Evolutionary conservation across 495 filamentous ascomycete genomes (phyloP).

Genomic region (Thozetella sp.): DNA sequence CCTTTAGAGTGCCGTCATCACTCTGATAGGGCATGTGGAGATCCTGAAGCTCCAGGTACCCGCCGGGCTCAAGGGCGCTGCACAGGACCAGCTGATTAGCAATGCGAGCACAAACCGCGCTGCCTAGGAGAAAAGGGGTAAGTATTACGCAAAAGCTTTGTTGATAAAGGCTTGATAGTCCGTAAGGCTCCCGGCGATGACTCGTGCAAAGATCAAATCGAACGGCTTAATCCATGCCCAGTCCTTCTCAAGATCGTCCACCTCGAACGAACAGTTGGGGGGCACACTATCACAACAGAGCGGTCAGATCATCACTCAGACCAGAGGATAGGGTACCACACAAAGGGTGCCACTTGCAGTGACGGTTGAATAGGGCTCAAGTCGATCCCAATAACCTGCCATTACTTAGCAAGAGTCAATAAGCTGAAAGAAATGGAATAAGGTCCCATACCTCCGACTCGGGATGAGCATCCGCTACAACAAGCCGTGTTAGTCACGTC

Average conservation of each 20-base stretch:
- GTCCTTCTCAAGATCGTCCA: conserved; percentile 43
- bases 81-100: no score
- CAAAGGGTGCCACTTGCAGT: no score
- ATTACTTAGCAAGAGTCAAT: no score
- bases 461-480: conserved; percentile 40
- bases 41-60: conserved; percentile 46
- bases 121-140: no score
- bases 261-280: conserved; percentile 41
- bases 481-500: no score
- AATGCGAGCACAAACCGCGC: no score
- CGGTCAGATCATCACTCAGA: no score
- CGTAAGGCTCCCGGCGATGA: conserved; percentile 41
- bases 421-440: no score
- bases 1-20: conserved; percentile 40
- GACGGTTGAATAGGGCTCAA: conserved; percentile 45
- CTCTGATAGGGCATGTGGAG: conserved; percentile 32
- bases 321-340: no score
- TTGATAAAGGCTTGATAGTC: conserved; percentile 42
- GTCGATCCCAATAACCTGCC: conserved; percentile 57
- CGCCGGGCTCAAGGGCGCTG: conserved; percentile 44
- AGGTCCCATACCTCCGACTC: conserved; percentile 46
- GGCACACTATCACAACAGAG: no score
- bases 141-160: no score
- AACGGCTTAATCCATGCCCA: conserved; percentile 42
- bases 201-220: conserved; percentile 44